A percentile compares a stretch with the other conserved stretches of the same genome.
Evolutionary conservation across 148 eudicot genomes (phyloP).

Genomic region (Rheum nobile): DNA sequence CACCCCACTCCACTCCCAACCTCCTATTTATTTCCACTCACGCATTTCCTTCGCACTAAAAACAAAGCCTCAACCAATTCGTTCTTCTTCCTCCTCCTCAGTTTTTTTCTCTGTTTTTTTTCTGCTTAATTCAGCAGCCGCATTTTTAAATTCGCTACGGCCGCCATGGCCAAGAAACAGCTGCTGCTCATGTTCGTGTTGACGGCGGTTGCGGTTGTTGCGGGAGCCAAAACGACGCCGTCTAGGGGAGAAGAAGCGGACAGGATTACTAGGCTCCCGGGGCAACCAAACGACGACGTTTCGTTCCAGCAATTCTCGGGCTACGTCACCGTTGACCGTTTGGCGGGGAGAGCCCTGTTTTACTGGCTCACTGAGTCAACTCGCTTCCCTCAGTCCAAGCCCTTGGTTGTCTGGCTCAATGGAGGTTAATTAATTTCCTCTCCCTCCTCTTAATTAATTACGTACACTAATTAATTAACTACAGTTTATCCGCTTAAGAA

Average conservation of each 20-base stretch:
- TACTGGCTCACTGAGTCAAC: constrained; percentile 88
- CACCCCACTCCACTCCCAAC: not conserved
- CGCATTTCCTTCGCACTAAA: not conserved
- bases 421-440: constrained; percentile 45
- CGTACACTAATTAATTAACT: not conserved
- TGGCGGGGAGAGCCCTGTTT: constrained; percentile 76
- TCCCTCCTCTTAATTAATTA: not conserved
- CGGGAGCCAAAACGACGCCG: not conserved
- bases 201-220: not conserved
- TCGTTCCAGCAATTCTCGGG: constrained; percentile 71
- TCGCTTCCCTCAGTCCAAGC: constrained; percentile 33
- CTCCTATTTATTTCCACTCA: not conserved
- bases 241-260: constrained; percentile 44
- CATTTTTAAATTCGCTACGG: not conserved
- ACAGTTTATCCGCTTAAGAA: no score
- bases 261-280: constrained; percentile 51
- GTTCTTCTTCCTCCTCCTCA: not conserved
- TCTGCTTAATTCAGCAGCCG: no score
- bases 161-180: not conserved
- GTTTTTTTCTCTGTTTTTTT: not conserved
- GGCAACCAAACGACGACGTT: constrained; percentile 57
- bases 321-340: constrained; percentile 60
- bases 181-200: not conserved
- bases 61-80: not conserved
- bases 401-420: constrained; percentile 88